phyloP scores from a whole-genome alignment of 108 stramenopile genomes.

The Seminavis robusta region DNA sequence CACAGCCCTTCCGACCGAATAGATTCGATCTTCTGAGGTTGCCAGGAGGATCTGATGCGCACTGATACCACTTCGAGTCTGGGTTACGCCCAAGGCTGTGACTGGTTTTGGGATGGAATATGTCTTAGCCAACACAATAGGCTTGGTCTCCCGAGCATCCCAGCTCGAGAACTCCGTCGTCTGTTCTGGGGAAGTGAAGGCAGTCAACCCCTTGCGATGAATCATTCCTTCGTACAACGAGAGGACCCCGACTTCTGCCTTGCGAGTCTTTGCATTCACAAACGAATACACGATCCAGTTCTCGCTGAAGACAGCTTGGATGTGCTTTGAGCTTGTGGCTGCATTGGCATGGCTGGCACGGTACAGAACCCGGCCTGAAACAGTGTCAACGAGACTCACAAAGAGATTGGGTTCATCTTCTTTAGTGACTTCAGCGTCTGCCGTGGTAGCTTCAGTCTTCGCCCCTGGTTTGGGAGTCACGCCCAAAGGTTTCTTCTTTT shows the following conservation, averaged over 20 bases:
- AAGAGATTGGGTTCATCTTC: slow-evolving; percentile 54
- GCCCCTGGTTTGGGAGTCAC: too few species aligned
- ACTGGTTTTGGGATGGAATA: slow-evolving; percentile 78
- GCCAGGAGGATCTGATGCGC: slow-evolving; percentile 80
- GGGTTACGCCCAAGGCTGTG: slow-evolving; percentile 85
- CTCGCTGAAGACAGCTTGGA: slow-evolving; percentile 71
- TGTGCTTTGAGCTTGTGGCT: slow-evolving; percentile 5
- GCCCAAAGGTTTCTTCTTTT: slow-evolving; percentile 50
- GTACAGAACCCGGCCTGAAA: slow-evolving; percentile 87
- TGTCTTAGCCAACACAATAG: slow-evolving; percentile 84
- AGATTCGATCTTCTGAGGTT: slow-evolving; percentile 77
- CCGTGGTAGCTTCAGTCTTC: slow-evolving; percentile 12
- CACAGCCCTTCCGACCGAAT: slow-evolving; percentile 58
- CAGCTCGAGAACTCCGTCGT: slow-evolving; percentile 70
- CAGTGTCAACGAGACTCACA: slow-evolving; percentile 85
- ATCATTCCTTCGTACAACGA: slow-evolving; percentile 96
- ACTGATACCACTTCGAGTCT: slow-evolving; percentile 88
- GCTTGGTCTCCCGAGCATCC: slow-evolving; percentile 70
- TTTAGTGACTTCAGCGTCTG: slow-evolving; percentile 37
- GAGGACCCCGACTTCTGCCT: slow-evolving; percentile 86
- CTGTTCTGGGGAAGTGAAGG: slow-evolving; percentile 86
- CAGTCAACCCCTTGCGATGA: slow-evolving; percentile 83
- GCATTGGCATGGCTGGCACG: slow-evolving; percentile 85
- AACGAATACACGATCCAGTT: slow-evolving; percentile 94
- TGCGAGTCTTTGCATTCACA: slow-evolving; percentile 78